Evolutionary conservation across 495 filamentous ascomycete genomes (phyloP).

Genomic region (Polyplosphaeria fusca): DNA sequence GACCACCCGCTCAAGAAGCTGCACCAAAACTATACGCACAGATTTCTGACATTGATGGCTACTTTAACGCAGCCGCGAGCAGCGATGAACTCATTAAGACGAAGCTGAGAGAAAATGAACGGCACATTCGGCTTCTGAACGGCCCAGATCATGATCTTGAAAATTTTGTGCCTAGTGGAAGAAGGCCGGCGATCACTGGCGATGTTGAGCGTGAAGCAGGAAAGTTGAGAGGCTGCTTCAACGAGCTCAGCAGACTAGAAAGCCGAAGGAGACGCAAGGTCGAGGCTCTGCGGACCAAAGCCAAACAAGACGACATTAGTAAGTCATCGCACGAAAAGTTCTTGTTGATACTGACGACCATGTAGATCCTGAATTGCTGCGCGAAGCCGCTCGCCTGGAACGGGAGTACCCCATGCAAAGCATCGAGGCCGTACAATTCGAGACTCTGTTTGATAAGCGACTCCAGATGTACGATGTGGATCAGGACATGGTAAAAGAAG

Average conservation of each 20-base stretch:
- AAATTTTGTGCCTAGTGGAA: slow-evolving; percentile 83
- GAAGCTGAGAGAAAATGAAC: slow-evolving; percentile 74
- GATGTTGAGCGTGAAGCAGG: slow-evolving; percentile 74
- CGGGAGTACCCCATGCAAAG: slow-evolving; percentile 78
- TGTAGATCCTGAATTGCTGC: slow-evolving; percentile 65
- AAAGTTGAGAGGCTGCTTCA: slow-evolving; percentile 69
- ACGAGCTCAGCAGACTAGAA: slow-evolving; percentile 78
- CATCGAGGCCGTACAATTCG: slow-evolving; percentile 84
- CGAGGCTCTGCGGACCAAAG: slow-evolving; percentile 71
- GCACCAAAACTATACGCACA: slow-evolving; percentile 73
- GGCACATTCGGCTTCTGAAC: slow-evolving; percentile 67
- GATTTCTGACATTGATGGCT: slow-evolving; percentile 75
- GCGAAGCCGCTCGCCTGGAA: slow-evolving; percentile 80
- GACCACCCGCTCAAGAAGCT: slow-evolving; percentile 64
- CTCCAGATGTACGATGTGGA: slow-evolving; percentile 78
- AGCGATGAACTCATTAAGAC: slow-evolving; percentile 77
- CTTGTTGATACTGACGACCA: slow-evolving; percentile 16
- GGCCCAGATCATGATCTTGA: slow-evolving; percentile 76
- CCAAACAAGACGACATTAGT: slow-evolving; percentile 86
- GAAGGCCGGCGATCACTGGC: slow-evolving; percentile 71
- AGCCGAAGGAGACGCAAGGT: slow-evolving; percentile 71
- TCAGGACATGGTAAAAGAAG: slow-evolving; percentile 62
- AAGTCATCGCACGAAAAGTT: slow-evolving; percentile 34
- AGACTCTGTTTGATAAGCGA: slow-evolving; percentile 81
- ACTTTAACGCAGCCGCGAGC: slow-evolving; percentile 77